Conservation (phyloP, 1,284 basidiomycete genomes). For the Mycena citricolor region DNA sequence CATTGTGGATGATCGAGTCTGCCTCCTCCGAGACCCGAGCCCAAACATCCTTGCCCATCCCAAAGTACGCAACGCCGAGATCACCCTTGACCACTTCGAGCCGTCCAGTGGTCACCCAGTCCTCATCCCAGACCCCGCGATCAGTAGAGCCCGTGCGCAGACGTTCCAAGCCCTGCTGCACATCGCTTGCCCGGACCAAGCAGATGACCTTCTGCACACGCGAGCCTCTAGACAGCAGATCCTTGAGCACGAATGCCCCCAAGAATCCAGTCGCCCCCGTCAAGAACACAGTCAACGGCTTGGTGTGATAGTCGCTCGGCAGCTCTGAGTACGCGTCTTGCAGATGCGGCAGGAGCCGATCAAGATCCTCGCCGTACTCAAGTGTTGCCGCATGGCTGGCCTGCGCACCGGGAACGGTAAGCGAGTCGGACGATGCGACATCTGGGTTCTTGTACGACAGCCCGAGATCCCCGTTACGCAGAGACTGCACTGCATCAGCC, state of each 20-base stretch:
- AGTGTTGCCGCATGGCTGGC: slow-evolving; percentile 28
- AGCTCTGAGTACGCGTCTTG: slow-evolving; percentile 58
- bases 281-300: slow-evolving; percentile 80
- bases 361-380: slow-evolving; percentile 84
- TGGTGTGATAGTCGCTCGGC: slow-evolving; percentile 51
- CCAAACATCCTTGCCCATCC: slow-evolving; percentile 72
- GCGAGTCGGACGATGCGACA: slow-evolving; percentile 17
- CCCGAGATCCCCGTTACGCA: slow-evolving; percentile 83
- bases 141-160: slow-evolving; percentile 79
- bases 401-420: slow-evolving; percentile 25
- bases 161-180: slow-evolving; percentile 67
- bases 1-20: slow-evolving; percentile 92
- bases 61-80: slow-evolving; percentile 76
- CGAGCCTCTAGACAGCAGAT: slow-evolving; percentile 66
- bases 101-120: slow-evolving; percentile 73
- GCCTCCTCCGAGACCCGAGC: slow-evolving; percentile 68
- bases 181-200: slow-evolving; percentile 77
- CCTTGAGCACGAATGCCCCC: slow-evolving; percentile 88
- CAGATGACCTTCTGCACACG: slow-evolving; percentile 88
- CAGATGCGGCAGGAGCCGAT: slow-evolving; percentile 61
- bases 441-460: slow-evolving; percentile 48
- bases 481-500: slow-evolving; percentile 74
- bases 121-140: slow-evolving; percentile 90
- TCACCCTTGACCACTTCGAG: slow-evolving; percentile 91
- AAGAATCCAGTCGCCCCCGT: slow-evolving; percentile 98